Base-by-base conservation (phyloP, 257 asterid species). In the Coffea eugenioides region DNA sequence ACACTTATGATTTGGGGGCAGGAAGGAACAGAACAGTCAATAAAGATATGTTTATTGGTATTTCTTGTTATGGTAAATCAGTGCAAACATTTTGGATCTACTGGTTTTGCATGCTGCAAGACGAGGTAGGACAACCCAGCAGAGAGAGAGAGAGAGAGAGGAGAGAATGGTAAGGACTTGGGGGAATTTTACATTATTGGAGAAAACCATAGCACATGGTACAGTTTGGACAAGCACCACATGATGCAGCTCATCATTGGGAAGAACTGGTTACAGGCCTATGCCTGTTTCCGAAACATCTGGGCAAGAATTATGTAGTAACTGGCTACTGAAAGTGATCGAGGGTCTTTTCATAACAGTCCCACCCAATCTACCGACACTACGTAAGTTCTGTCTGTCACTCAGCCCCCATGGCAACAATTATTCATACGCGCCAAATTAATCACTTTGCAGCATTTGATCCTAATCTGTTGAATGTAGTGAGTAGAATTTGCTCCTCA, bases 171-270 rank as follows among this genome's bases (percentile, higher is more conserved):
- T 6, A 20, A 57, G 25, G 64, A 18, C 64, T 1, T 0, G 6
- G n/a, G 16, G 14, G 59, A 49, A 11, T 49, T 49, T 49, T 15
- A 21, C 43, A 70, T 69, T 69, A 69, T 69, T 69, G 3, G 13
- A 14, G 11, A 69, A 70, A 36, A 45, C 31, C 43, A 76, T 64
- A 27, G 51, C 80, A 64, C 80, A 65, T 77, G 64, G 73, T 31
- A 65, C 73, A 77, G 73, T 65, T 65, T 65, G 73, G 80, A 48
- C 34, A 64, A n/a, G 48, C 72, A 65, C 34, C 34, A 14, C 62
- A 8, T 46, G 45, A 46, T 45, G 64, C 73, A 76, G 73, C 73
- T 64, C 64, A 76, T 20, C 73, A 12, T 14, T 12, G 31, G 46
- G 9, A 39, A 1, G 48, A 39, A 57, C 0, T 27, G 34, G 16